Conservation (phyloP, 2,329 filamentous ascomycete species). For the Fusarium temperatum region DNA sequence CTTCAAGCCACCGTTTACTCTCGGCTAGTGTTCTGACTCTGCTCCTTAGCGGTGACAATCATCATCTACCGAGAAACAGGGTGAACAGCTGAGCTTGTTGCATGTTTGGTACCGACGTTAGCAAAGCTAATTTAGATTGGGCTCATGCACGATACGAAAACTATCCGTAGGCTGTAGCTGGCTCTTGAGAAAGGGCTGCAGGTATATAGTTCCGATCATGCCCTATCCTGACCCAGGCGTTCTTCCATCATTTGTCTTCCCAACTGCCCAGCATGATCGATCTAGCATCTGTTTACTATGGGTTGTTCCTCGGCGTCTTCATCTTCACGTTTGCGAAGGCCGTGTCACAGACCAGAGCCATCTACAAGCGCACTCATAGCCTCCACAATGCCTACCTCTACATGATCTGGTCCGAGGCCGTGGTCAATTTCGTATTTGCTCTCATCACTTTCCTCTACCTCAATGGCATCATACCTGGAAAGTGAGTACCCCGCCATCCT, state of each 20-base stretch:
- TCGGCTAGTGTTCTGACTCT: not conserved
- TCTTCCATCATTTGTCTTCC: not conserved
- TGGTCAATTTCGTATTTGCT: constrained; percentile 41
- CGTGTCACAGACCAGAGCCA: constrained; percentile 32
- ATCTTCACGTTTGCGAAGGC: constrained; percentile 39
- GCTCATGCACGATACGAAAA: not conserved
- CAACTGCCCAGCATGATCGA: constrained; percentile 18
- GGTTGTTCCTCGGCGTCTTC: constrained; percentile 41
- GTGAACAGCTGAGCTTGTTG: not conserved
- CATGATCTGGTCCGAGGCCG: constrained; percentile 41
- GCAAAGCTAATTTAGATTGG: not conserved
- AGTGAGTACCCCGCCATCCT: not conserved
- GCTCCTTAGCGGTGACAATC: not conserved
- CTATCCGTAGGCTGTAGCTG: too few species aligned
- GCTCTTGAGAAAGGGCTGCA: not conserved
- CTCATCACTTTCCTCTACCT: constrained; percentile 41
- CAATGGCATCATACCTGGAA: constrained; percentile 26
- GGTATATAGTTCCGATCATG: not conserved
- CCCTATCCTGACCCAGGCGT: not conserved
- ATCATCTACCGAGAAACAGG: not conserved
- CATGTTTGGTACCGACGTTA: not conserved
- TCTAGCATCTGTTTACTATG: constrained; percentile 38
- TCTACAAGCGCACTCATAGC: constrained; percentile 27
- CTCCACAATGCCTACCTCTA: constrained; percentile 38
- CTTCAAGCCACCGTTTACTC: not conserved